Conservation (phyloP, 768 basidiomycete genomes). For the Phylloporus scabripes region DNA sequence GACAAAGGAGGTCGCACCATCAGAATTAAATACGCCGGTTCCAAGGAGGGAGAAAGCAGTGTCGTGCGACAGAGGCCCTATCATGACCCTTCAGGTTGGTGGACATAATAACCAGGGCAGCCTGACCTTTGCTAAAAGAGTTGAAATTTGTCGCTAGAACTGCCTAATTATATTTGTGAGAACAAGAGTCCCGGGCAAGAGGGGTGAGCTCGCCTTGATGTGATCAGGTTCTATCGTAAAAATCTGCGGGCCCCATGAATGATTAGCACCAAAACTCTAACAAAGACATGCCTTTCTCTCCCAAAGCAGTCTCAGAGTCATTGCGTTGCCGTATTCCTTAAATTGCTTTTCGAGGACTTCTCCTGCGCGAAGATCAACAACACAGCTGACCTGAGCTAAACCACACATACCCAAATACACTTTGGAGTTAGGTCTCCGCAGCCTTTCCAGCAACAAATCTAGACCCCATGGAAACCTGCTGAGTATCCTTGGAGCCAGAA, state of each 20-base stretch:
- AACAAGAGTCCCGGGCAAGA: not conserved
- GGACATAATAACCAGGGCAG: not conserved
- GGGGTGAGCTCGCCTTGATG: not conserved
- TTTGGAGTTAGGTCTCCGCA: slow-evolving; percentile 19
- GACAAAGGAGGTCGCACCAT: slow-evolving; percentile 34
- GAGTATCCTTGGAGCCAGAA: slow-evolving; percentile 31
- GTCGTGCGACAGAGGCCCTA: slow-evolving; percentile 7
- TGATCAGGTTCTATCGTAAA: slow-evolving; percentile 27
- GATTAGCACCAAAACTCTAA: not conserved
- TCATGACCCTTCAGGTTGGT: not conserved
- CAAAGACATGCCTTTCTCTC: slow-evolving; percentile 32
- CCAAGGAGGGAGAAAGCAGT: slow-evolving; percentile 39
- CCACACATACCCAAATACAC: slow-evolving; percentile 28
- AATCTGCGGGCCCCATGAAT: slow-evolving; percentile 26
- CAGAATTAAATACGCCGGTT: slow-evolving; percentile 55
- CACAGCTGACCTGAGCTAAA: not conserved
- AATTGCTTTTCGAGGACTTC: slow-evolving; percentile 23
- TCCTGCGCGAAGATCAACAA: slow-evolving; percentile 17
- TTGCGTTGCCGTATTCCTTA: slow-evolving; percentile 27
- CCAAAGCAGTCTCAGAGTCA: slow-evolving; percentile 33
- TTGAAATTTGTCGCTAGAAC: not conserved
- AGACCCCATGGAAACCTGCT: slow-evolving; percentile 36
- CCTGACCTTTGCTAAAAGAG: not conserved
- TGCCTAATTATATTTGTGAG: not conserved
- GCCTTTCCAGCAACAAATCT: slow-evolving; percentile 23